Evolutionary conservation across 2,329 filamentous ascomycete species (phyloP).

Genomic region (Coniochaeta ligniaria): DNA sequence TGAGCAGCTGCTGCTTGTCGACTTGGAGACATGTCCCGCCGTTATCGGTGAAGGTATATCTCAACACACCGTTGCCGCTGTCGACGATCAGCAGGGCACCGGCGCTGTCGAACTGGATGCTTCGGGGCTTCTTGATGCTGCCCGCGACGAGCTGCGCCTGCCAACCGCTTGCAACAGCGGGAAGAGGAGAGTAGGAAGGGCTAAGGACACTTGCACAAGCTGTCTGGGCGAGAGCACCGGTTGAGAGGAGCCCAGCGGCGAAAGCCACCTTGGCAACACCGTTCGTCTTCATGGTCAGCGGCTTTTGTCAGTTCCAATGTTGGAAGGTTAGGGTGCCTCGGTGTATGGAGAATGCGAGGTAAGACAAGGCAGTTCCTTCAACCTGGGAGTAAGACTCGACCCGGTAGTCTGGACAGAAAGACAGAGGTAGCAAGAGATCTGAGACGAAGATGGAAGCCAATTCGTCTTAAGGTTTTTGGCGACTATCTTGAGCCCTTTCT

Average conservation of each 20-base stretch:
- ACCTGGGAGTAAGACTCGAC: background rate
- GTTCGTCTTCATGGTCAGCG: constrained; percentile 8
- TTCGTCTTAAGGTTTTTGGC: background rate
- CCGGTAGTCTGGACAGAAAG: background rate
- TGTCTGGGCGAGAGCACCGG: constrained; percentile 6
- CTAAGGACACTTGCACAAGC: constrained; percentile 26
- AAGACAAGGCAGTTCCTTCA: constrained; percentile 13
- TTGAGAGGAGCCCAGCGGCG: constrained; percentile 10
- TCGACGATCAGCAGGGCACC: constrained; percentile 39
- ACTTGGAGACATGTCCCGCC: constrained; percentile 32
- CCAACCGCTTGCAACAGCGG: constrained; percentile 34
- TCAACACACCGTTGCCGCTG: constrained; percentile 32
- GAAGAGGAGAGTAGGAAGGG: constrained; percentile 24
- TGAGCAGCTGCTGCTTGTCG: constrained; percentile 24
- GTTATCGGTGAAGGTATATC: constrained; percentile 31
- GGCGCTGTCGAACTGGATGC: constrained; percentile 34
- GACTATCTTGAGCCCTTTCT: background rate
- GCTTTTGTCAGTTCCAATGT: background rate
- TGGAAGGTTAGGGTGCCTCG: background rate
- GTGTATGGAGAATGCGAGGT: background rate
- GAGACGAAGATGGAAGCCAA: background rate
- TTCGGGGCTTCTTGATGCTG: constrained; percentile 33
- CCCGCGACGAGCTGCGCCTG: constrained; percentile 33
- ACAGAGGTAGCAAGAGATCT: background rate
- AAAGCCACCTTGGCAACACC: constrained; percentile 6